Percentiles rank a stretch among this genome's conserved stretches.
These are phyloP conservation scores for Aspergillus flavus DNA, from an alignment of 2,329 filamentous ascomycete species.

Conservation along the genomic window DNA sequence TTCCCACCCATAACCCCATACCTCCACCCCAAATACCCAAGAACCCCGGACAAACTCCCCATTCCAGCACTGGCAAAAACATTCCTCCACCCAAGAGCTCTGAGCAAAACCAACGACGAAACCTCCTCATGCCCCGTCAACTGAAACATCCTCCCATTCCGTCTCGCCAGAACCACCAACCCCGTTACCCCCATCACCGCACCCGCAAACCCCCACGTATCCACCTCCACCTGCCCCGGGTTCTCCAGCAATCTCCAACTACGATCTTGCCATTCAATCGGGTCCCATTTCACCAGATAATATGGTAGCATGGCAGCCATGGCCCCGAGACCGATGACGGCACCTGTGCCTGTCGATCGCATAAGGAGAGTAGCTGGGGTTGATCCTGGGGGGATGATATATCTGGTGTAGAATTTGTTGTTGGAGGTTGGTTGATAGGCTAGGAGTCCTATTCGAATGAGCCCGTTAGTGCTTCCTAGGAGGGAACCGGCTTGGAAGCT, in stretches of 20 bases:
- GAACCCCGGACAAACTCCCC: slow-evolving; percentile 10
- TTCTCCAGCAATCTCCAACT: slow-evolving; percentile 65
- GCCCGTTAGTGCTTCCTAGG: slow-evolving; percentile 48
- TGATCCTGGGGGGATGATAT: not conserved
- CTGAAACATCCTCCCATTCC: not conserved
- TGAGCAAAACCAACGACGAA: not conserved
- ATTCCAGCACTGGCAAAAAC: slow-evolving; percentile 6
- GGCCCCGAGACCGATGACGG: slow-evolving; percentile 49
- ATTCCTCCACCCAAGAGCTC: slow-evolving; percentile 2
- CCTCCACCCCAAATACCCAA: slow-evolving; percentile 12
- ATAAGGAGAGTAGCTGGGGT: slow-evolving; percentile 42
- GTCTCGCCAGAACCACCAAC: not conserved
- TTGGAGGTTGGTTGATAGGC: not conserved
- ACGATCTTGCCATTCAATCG: slow-evolving; percentile 67
- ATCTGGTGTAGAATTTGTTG: not conserved
- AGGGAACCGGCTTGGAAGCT: slow-evolving; percentile 53
- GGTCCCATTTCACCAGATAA: slow-evolving; percentile 59
- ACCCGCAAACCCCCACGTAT: slow-evolving; percentile 14
- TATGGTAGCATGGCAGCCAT: slow-evolving; percentile 48
- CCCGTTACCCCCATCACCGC: slow-evolving; percentile 3
- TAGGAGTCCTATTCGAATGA: slow-evolving; percentile 38
- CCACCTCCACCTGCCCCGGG: slow-evolving; percentile 51
- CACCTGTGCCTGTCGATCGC: slow-evolving; percentile 50
- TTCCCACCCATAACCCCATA: not conserved
- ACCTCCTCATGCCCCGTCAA: not conserved